Base-by-base conservation (phyloP, 2,329 filamentous ascomycete species). In the Apiospora phragmitis region DNA sequence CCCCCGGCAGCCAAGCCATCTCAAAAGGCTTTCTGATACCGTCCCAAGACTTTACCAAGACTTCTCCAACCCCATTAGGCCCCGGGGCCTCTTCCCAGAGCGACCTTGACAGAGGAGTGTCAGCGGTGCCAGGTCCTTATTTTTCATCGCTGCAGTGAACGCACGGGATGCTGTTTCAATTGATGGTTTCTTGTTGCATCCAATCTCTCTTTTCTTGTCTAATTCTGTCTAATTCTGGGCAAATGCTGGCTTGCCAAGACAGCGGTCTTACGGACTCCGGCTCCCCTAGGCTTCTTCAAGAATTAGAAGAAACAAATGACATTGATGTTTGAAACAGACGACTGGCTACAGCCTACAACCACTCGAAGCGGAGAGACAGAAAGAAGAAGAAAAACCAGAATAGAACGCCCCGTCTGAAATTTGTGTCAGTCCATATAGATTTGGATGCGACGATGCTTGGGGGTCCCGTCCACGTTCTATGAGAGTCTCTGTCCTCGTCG, bases 151-250 rank as follows among this genome's bases (percentile, higher is more conserved):
- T n/a, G 55, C 29, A 32, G 38, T 62, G 55, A n/a, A 14, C 32
- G 55, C 55, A 62, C 55, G 55, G 38, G 32, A 43, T 51, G 51
- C 68, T 69, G 68, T 69, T 69, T 69, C 68, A 69, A 69, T 68
- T 18, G 4, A 4, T 43, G 26, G 65, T 67, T 43, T 29, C 65
- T 47, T 35, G 65, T 67, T 45, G 42, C 65, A 67, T 47, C 65
- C 42, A 67, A 18, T 29, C 32, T 8, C 32, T n/a, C 21, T 35
- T 26, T 47, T 47, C 65, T 18, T 41, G 8, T 47, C 65, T 67
- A n/a, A 24, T 35, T n/a, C 65, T 41, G 8, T 47, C 65, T 67
- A n/a, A 24, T 35, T n/a, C 65, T 21, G 38, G 24, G 35, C 41
- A 24, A 14, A 65, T 42, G 21, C 62, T 42, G 35, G 41, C 65